Conservation (phyloP, 2,329 filamentous ascomycete species). For the Dendrostoma leiphaemia region DNA sequence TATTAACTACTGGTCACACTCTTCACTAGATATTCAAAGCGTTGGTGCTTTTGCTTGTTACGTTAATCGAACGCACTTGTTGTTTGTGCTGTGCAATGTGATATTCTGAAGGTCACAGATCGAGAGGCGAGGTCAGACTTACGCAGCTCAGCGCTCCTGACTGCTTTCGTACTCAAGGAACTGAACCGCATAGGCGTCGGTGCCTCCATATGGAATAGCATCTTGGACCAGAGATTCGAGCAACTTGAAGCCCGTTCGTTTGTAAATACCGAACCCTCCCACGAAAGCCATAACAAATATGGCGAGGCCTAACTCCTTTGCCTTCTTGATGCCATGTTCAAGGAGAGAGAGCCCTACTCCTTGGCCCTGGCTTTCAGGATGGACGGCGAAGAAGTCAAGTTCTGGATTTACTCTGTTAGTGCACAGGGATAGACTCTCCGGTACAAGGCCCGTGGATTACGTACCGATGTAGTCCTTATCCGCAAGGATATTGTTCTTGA, state of each 20-base stretch:
- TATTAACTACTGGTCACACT: too few relatives aligned
- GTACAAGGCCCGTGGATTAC: too few relatives aligned
- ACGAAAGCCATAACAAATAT: conserved; percentile 24
- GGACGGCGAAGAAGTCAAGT: conserved; percentile 27
- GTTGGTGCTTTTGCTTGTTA: too few relatives aligned
- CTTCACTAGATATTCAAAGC: too few relatives aligned
- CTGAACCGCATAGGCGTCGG: conserved; percentile 22
- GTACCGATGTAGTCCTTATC: conserved; percentile 20
- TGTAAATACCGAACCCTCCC: conserved; percentile 22
- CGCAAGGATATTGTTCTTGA: conserved; percentile 14
- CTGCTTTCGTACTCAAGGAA: conserved; percentile 27
- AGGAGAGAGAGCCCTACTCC: conserved; percentile 24
- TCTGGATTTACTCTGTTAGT: too few relatives aligned
- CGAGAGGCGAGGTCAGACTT: too few relatives aligned
- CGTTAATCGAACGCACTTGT: too few relatives aligned
- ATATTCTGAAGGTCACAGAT: too few relatives aligned
- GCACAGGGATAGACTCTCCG: too few relatives aligned
- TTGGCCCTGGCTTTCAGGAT: conserved; percentile 21
- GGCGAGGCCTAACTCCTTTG: conserved; percentile 22
- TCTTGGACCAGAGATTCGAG: conserved; percentile 23
- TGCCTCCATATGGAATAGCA: conserved; percentile 21
- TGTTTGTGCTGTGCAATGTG: too few relatives aligned
- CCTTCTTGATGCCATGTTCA: conserved; percentile 20
- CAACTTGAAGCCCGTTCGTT: conserved; percentile 22
- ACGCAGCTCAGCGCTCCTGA: too few relatives aligned